Percentiles rank a stretch among this genome's conserved stretches.
Conservation (phyloP, 2,329 filamentous ascomycete genomes). For the Massarina eburnea region DNA sequence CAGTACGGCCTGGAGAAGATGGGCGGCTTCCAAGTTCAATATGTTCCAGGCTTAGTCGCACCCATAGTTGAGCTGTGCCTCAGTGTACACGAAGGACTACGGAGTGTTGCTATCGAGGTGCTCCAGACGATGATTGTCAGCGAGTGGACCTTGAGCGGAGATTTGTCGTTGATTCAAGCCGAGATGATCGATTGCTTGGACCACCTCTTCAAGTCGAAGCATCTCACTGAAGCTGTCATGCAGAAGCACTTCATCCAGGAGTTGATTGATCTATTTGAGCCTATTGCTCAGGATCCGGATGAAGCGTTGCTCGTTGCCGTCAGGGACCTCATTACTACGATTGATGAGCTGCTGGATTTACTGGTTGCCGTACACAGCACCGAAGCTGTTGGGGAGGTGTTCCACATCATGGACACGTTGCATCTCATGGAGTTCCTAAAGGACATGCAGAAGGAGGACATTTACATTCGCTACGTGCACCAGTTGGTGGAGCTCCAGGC, state of each 20-base stretch:
- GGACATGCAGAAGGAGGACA: slow-evolving; percentile 96
- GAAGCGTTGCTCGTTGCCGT: slow-evolving; percentile 77
- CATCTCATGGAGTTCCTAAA: slow-evolving; percentile 94
- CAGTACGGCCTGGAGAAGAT: slow-evolving; percentile 80
- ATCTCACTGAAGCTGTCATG: slow-evolving; percentile 81
- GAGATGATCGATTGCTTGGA: slow-evolving; percentile 97
- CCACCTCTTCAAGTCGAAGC: slow-evolving; percentile 83
- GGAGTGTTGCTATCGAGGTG: slow-evolving; percentile 88
- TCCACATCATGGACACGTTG: slow-evolving; percentile 83
- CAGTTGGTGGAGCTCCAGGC: slow-evolving; percentile 80
- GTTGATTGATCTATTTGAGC: slow-evolving; percentile 77
- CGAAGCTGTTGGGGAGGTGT: slow-evolving; percentile 71
- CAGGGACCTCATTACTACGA: slow-evolving; percentile 75
- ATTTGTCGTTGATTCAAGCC: slow-evolving; percentile 86
- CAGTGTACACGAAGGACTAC: slow-evolving; percentile 89
- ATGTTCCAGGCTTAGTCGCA: slow-evolving; percentile 87
- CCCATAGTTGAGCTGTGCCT: slow-evolving; percentile 93
- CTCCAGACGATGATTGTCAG: slow-evolving; percentile 98
- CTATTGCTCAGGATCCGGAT: slow-evolving; percentile 64
- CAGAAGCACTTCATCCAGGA: slow-evolving; percentile 93
- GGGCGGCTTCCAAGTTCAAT: slow-evolving; percentile 97
- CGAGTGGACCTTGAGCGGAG: slow-evolving; percentile 95
- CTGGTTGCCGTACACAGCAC: slow-evolving; percentile 85
- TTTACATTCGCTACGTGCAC: slow-evolving; percentile 94
- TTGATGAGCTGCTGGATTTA: slow-evolving; percentile 88